These are phyloP conservation scores for Chenopodium berlandieri DNA, from an alignment of 148 eudicot species.

Conservation along the genomic window DNA sequence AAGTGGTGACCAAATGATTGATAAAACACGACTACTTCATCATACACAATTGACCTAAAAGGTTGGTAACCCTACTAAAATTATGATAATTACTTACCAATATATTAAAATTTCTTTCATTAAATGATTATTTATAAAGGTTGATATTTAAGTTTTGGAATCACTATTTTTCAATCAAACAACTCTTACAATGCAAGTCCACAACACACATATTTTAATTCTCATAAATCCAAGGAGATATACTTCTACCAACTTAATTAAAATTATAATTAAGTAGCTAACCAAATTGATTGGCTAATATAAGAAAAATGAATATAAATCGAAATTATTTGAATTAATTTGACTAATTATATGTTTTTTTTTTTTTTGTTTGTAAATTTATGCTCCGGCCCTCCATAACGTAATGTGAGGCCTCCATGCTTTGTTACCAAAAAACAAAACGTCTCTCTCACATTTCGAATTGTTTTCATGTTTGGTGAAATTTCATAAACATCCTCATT, in stretches of 20 bases:
- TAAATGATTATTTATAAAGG: too few species aligned
- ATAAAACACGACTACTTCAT: too few species aligned
- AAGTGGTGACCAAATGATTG: too few species aligned
- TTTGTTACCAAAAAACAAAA: slow-evolving; percentile 14
- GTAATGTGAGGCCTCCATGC: not conserved
- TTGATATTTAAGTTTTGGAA: too few species aligned
- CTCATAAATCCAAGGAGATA: not conserved
- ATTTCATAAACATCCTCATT: slow-evolving; percentile 1
- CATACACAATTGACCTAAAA: too few species aligned
- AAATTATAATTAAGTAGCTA: not conserved
- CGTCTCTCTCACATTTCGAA: slow-evolving; percentile 6
- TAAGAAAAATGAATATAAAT: not conserved
- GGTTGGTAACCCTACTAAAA: too few species aligned
- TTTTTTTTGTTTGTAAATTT: too few species aligned
- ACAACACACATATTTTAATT: not conserved
- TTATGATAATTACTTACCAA: too few species aligned
- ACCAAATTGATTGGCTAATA: not conserved
- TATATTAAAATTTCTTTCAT: too few species aligned
- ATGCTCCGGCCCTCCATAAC: not conserved
- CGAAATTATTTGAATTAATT: not conserved
- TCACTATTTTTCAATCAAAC: not conserved
- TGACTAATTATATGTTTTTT: not conserved
- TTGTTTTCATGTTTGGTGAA: slow-evolving; percentile 20
- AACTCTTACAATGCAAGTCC: not conserved
- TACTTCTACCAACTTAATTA: not conserved